A percentile compares a stretch with the other conserved stretches of the same genome.
Evolutionary conservation across 768 basidiomycete genomes (phyloP).

Genomic region (Xerocomus spinulosus): DNA sequence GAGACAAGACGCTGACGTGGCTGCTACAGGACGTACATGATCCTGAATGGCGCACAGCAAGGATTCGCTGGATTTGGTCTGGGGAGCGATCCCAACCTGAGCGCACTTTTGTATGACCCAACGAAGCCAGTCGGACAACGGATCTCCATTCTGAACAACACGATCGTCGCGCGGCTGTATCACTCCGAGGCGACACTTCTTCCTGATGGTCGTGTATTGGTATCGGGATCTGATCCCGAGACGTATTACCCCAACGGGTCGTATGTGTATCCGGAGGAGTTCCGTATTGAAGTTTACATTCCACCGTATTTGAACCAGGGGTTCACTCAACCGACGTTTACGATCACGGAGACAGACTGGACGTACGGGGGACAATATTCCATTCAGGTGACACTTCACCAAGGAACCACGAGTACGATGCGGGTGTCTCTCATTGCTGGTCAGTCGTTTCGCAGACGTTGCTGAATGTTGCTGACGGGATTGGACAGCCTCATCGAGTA

Average conservation of each 20-base stretch:
- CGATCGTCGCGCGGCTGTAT: slow-evolving; percentile 71
- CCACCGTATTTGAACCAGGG: slow-evolving; percentile 80
- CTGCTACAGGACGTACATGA: slow-evolving; percentile 64
- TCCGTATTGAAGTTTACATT: slow-evolving; percentile 75
- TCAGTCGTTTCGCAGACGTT: slow-evolving; percentile 23
- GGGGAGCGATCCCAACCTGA: slow-evolving; percentile 56
- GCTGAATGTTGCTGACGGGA: slow-evolving; percentile 1
- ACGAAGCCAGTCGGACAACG: slow-evolving; percentile 52
- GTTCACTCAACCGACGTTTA: slow-evolving; percentile 56
- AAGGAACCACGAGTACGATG: slow-evolving; percentile 44
- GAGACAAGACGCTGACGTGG: not conserved
- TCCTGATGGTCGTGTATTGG: slow-evolving; percentile 67
- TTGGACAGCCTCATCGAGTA: slow-evolving; percentile 61
- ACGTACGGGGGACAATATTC: slow-evolving; percentile 46
- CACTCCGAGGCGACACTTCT: slow-evolving; percentile 75
- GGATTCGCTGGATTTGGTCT: slow-evolving; percentile 75
- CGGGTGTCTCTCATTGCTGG: slow-evolving; percentile 63
- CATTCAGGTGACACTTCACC: slow-evolving; percentile 43
- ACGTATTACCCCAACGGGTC: slow-evolving; percentile 38
- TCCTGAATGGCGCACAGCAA: slow-evolving; percentile 67
- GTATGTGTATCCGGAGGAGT: slow-evolving; percentile 63
- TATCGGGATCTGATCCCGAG: slow-evolving; percentile 75
- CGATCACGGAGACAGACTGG: slow-evolving; percentile 60
- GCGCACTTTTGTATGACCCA: slow-evolving; percentile 69
- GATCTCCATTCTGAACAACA: slow-evolving; percentile 60